Evolutionary conservation across 352 stramenopile genomes (phyloP), one percentile per base, ranked within the genome.

Genomic region (Globisporangium sylvaticum): DNA sequence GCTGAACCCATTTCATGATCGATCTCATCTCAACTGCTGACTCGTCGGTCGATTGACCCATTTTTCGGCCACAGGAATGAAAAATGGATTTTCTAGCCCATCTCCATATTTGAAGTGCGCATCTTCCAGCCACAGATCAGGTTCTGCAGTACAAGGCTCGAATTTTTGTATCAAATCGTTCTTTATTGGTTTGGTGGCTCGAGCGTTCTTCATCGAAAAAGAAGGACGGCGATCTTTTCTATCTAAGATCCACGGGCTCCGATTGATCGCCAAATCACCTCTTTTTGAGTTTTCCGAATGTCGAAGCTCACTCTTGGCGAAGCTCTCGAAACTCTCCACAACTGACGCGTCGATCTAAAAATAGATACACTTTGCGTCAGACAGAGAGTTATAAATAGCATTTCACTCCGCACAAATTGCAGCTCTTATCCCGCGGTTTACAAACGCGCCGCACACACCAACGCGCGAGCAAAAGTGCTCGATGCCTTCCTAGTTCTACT

Each of bases 71-170:
- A 58, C 53, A 58, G 27, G 53, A 58, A 58, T 25, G 53, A 58
- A 58, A 58, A 58, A 58, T 42, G 53, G 53, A 58, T 58, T 58
- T 58, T 58, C 27, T 39, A 27, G 67, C 54, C 65, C 57, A 42
- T 71, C 66, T 68, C 15, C 27, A 15, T 10, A 18, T 9, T 18
- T 12, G n/a, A 27, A 55, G 48, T 18, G 48, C 53, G 25, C 52
- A 34, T 58, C 24, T 58, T 25, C 25, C 42, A 50, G 20, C 52
- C 24, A 58, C 25, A 58, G 25, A 58, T 57, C 50, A 34, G 25
- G 14, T n/a, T 32, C 7, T 57, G 34, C 24, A 29, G 50, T 22
- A 57, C 50, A 15, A 4, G 8, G 12, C 5, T 57, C 50, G 10
- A 57, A 29, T 32, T 32, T 29, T 32, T 32, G 14, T 3, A 44